These are phyloP conservation scores for Croton laevigatus DNA, from an alignment of 441 rosid genomes.

Conservation along the genomic window DNA sequence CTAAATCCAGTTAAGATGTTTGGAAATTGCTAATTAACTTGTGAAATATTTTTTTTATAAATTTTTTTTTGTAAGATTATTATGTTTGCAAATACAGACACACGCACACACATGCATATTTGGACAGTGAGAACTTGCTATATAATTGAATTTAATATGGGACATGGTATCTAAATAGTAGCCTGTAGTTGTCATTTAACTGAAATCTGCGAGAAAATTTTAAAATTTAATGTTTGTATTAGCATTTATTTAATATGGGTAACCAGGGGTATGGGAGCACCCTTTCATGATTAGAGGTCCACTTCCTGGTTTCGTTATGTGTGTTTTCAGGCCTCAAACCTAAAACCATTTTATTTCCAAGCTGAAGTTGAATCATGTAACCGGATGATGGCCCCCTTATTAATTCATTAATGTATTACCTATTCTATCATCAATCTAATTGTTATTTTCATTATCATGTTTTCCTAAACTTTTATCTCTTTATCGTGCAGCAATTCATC, in stretches of 20 bases:
- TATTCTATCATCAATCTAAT: background rate
- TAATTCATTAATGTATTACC: conserved; percentile 7
- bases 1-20: background rate
- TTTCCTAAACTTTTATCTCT: conserved; percentile 21
- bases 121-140: background rate
- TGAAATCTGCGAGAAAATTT: background rate
- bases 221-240: background rate
- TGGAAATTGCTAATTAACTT: background rate
- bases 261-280: too few relatives aligned
- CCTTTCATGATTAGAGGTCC: background rate
- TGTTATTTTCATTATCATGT: conserved; percentile 1
- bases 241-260: background rate
- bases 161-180: background rate
- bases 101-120: background rate
- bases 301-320: background rate
- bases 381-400: conserved; percentile 3
- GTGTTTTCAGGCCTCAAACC: background rate
- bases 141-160: background rate
- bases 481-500: conserved; percentile 44
- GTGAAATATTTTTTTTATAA: background rate
- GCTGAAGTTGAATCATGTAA: background rate
- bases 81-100: background rate
- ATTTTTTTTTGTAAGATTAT: background rate
- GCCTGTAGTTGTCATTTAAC: background rate
- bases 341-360: background rate